Evolutionary conservation across 805 yeast species (phyloP).

Genomic region (Metschnikowia vanudenii): DNA sequence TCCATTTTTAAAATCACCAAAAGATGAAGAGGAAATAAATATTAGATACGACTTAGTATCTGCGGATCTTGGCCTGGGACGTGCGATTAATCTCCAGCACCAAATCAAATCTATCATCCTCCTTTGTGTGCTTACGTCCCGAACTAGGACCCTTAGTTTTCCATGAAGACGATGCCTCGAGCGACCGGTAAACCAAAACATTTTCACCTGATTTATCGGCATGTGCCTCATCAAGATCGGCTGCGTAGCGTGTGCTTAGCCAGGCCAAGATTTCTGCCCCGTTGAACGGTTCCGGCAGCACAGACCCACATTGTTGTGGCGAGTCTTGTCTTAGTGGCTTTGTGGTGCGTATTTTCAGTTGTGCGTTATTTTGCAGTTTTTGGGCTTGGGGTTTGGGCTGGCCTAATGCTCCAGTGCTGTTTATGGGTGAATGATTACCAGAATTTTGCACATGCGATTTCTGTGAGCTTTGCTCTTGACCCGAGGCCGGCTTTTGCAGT

Average conservation of each 20-base stretch:
- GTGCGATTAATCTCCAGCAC: conserved; percentile 17
- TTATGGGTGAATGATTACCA: too few relatives aligned
- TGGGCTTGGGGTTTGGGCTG: too few relatives aligned
- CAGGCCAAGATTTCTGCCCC: conserved; percentile 22
- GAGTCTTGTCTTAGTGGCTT: neutral
- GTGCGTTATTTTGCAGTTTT: neutral
- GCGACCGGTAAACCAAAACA: conserved; percentile 23
- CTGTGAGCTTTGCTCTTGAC: neutral
- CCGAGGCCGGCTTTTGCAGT: conserved; percentile 10
- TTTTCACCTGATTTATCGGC: conserved; percentile 22
- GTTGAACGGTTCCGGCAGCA: conserved; percentile 17
- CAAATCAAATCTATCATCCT: conserved; percentile 12
- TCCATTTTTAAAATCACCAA: too few relatives aligned
- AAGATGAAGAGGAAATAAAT: too few relatives aligned
- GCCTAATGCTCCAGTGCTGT: too few relatives aligned
- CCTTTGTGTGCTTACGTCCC: conserved; percentile 8
- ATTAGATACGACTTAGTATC: too few relatives aligned
- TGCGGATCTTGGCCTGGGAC: neutral
- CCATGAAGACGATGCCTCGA: conserved; percentile 25
- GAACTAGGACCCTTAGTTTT: conserved; percentile 10
- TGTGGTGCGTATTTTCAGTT: neutral
- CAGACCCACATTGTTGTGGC: neutral
- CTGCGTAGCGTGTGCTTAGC: conserved; percentile 19
- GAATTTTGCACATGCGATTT: too few relatives aligned
- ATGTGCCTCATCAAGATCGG: conserved; percentile 22